Percentiles rank a stretch among this genome's conserved stretches.
Evolutionary conservation across 306 rosid genomes (phyloP).

Genomic region (Cotoneaster glaucophyllus): DNA sequence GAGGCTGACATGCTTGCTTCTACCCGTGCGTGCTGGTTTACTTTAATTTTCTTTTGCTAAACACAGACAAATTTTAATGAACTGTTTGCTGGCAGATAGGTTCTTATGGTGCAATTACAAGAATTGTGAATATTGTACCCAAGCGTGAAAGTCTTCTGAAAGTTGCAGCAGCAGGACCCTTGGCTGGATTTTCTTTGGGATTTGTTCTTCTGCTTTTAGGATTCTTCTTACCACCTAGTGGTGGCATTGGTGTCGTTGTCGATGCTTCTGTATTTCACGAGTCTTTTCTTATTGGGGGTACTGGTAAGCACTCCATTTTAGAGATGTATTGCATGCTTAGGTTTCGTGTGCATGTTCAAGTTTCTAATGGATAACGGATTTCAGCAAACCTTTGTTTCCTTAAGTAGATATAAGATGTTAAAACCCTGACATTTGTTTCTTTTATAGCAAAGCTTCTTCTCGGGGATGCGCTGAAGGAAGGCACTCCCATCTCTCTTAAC

Average conservation of each 20-base stretch:
- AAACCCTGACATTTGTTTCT: slow-evolving; percentile 6
- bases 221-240: slow-evolving; percentile 80
- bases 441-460: slow-evolving; percentile 80
- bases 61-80: slow-evolving; percentile 31
- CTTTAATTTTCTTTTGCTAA: neutral
- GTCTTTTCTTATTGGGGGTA: slow-evolving; percentile 87
- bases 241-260: slow-evolving; percentile 74
- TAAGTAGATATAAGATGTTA: neutral
- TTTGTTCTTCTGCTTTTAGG: slow-evolving; percentile 76
- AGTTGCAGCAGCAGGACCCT: slow-evolving; percentile 89
- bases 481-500: slow-evolving; percentile 79
- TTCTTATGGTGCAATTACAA: slow-evolving; percentile 92
- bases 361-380: no score
- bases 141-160: slow-evolving; percentile 92
- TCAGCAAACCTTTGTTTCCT: no score
- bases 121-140: slow-evolving; percentile 79
- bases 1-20: slow-evolving; percentile 2
- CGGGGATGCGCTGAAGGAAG: slow-evolving; percentile 78
- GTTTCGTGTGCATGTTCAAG: no score
- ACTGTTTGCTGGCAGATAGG: slow-evolving; percentile 96
- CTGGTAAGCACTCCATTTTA: slow-evolving; percentile 51
- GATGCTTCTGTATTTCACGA: slow-evolving; percentile 95
- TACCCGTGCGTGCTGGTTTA: neutral
- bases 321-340: neutral
- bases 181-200: slow-evolving; percentile 86